These are phyloP conservation scores for Parmelia sp. DNA, from an alignment of 495 filamentous ascomycete genomes.

Conservation along the genomic window DNA sequence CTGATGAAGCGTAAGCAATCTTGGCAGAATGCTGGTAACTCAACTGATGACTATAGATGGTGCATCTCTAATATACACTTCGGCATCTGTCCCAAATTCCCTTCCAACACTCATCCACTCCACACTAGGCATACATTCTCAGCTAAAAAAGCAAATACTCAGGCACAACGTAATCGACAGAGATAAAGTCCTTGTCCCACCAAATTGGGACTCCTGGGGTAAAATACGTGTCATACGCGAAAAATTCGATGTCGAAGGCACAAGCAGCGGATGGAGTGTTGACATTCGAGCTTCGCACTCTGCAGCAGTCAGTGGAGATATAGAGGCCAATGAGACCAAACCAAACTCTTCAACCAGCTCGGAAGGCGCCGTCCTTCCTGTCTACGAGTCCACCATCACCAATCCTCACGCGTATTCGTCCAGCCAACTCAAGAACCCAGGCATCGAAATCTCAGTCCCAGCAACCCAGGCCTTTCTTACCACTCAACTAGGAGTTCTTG, in stretches of 20 bases:
- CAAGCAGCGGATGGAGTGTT: conserved; percentile 75
- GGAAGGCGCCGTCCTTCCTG: conserved; percentile 52
- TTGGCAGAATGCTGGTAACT: not conserved
- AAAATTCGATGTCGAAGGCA: conserved; percentile 83
- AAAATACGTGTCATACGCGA: conserved; percentile 94
- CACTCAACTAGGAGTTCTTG: conserved; percentile 65
- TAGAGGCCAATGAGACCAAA: not conserved
- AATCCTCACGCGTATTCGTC: conserved; percentile 46
- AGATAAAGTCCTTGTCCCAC: conserved; percentile 87
- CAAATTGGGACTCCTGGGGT: conserved; percentile 98
- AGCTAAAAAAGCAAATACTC: conserved; percentile 71
- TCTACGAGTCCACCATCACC: conserved; percentile 74
- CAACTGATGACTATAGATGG: conserved; percentile 53
- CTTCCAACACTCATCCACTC: conserved; percentile 81
- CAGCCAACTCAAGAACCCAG: conserved; percentile 35
- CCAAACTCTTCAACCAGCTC: conserved; percentile 23
- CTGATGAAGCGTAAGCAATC: conserved; percentile 67
- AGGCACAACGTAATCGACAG: conserved; percentile 95
- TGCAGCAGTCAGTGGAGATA: not conserved
- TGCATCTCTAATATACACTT: conserved; percentile 84
- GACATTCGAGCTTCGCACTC: conserved; percentile 55
- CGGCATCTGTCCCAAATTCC: conserved; percentile 68
- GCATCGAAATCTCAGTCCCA: conserved; percentile 64
- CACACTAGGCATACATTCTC: conserved; percentile 81
- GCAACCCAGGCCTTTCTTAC: conserved; percentile 75